phyloP scores from a whole-genome alignment of 148 eudicot genomes.

The Fagopyrum homotropicum region DNA sequence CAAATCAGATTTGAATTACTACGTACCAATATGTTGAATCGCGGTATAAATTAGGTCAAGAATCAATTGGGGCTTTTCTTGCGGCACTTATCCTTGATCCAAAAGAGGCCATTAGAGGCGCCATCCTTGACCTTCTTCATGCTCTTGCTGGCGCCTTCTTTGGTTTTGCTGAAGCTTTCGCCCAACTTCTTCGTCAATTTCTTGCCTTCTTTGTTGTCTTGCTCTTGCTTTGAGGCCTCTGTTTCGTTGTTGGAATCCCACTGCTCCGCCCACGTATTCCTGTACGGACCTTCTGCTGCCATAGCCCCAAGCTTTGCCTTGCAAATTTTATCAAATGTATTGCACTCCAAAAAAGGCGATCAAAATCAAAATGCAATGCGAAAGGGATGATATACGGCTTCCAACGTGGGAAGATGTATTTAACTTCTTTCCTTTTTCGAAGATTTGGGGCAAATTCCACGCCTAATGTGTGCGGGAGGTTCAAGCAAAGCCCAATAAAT shows the following conservation, averaged over 20 bases:
- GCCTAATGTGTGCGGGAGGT: neutral
- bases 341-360: neutral
- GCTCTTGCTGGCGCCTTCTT: slow-evolving; percentile 30
- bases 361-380: neutral
- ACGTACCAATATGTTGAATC: neutral
- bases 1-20: neutral
- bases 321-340: neutral
- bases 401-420: slow-evolving; percentile 12
- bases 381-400: neutral
- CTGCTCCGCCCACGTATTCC: slow-evolving; percentile 43
- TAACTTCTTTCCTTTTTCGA: neutral
- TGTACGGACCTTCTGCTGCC: slow-evolving; percentile 8
- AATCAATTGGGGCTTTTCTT: slow-evolving; percentile 19
- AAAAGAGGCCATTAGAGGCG: slow-evolving; percentile 24
- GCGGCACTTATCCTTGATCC: slow-evolving; percentile 30
- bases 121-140: slow-evolving; percentile 33
- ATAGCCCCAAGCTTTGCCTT: neutral
- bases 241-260: slow-evolving; percentile 24
- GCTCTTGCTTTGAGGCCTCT: slow-evolving; percentile 10
- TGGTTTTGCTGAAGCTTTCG: slow-evolving; percentile 31
- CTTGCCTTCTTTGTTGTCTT: slow-evolving; percentile 11
- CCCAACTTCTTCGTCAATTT: slow-evolving; percentile 29
- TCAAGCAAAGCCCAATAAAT: neutral
- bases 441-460: slow-evolving; percentile 1
- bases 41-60: neutral